Evolutionary conservation across 805 yeast genomes (phyloP).

Genomic region (Saccharomycopsis fodiens): DNA sequence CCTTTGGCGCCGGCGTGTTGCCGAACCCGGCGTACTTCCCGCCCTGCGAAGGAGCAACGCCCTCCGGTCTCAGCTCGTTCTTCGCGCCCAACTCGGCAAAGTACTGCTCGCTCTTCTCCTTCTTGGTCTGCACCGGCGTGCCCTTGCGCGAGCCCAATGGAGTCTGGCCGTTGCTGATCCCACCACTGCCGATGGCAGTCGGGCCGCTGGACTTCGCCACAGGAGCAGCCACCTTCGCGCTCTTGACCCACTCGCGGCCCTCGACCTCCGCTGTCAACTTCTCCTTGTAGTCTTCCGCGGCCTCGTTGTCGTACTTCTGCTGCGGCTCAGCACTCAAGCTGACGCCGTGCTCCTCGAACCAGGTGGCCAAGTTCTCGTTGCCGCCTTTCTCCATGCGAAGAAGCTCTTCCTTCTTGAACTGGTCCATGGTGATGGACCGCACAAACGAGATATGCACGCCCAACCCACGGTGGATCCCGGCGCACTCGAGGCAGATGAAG

Average conservation of each 20-base stretch:
- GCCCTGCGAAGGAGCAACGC: conserved; percentile 88
- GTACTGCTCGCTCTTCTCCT: conserved; percentile 68
- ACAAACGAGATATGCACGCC: conserved; percentile 98
- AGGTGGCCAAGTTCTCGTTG: conserved; percentile 63
- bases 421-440: conserved; percentile 96
- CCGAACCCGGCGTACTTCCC: conserved; percentile 93
- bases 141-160: conserved; percentile 22
- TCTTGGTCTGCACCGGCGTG: conserved; percentile 28
- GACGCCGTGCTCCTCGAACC: conserved; percentile 65
- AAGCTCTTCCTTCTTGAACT: conserved; percentile 89
- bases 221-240: conserved; percentile 41
- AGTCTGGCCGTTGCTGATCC: conserved; percentile 4
- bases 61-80: conserved; percentile 66
- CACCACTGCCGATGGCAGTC: conserved; percentile 6
- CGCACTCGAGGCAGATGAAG: conserved; percentile 95
- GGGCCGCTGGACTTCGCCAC: too few species aligned
- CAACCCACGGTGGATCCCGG: conserved; percentile 90
- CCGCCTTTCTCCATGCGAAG: conserved; percentile 93
- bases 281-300: conserved; percentile 88
- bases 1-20: conserved; percentile 52
- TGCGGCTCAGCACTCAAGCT: conserved; percentile 33
- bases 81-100: conserved; percentile 71
- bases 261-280: conserved; percentile 68
- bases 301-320: conserved; percentile 75
- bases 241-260: conserved; percentile 61